phyloP scores from a whole-genome alignment of 1,139 yeast genomes.

The Taphrina communis region DNA sequence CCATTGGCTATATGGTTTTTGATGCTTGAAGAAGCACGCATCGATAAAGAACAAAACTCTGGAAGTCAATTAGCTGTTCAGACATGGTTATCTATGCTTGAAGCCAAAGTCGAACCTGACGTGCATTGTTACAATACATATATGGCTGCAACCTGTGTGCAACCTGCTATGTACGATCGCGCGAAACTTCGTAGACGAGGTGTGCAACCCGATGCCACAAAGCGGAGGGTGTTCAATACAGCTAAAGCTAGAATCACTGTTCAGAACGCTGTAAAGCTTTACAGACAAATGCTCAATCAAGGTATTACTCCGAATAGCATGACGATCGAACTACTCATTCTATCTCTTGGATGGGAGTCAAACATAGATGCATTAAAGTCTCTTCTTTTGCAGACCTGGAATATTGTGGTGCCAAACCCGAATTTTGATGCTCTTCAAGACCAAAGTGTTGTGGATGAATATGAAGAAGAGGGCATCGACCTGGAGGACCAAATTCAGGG shows the following conservation, averaged over 20 bases:
- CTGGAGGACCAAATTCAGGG: neutral
- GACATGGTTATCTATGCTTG: conserved; percentile 24
- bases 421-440: conserved; percentile 6
- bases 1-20: conserved; percentile 11
- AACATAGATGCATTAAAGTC: conserved; percentile 19
- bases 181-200: conserved; percentile 10
- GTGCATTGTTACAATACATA: conserved; percentile 32
- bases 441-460: conserved; percentile 25
- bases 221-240: neutral
- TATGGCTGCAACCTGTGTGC: conserved; percentile 27
- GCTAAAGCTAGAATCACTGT: conserved; percentile 16
- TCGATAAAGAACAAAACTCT: neutral
- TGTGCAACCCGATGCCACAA: neutral
- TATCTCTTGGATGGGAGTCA: conserved; percentile 22
- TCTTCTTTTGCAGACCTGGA: conserved; percentile 30
- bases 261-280: conserved; percentile 19
- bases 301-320: conserved; percentile 20
- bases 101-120: conserved; percentile 25
- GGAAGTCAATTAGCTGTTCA: neutral
- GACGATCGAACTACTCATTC: conserved; percentile 28
- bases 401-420: neutral
- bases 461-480: conserved; percentile 26
- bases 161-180: conserved; percentile 17
- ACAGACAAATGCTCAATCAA: conserved; percentile 24
- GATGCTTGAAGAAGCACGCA: conserved; percentile 21